phyloP scores from a whole-genome alignment of 768 basidiomycete genomes.

The Xanthoconium stramineum region DNA sequence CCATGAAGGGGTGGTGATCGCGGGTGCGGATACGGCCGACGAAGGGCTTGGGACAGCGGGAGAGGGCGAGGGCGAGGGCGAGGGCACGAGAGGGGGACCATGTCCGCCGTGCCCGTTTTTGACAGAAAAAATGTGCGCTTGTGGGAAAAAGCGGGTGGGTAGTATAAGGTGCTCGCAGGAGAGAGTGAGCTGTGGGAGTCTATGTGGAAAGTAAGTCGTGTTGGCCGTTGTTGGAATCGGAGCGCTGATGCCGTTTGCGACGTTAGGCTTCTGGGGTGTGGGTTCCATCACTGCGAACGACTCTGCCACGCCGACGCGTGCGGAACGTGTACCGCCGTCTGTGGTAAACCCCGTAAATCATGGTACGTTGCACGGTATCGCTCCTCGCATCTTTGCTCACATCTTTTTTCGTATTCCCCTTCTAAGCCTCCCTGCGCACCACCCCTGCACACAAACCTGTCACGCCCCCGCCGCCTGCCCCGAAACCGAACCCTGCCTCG shows the following conservation, averaged over 20 bases:
- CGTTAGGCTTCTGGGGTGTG: slow-evolving; percentile 67
- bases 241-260: not conserved
- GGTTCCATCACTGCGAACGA: slow-evolving; percentile 84
- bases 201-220: slow-evolving; percentile 69
- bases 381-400: not conserved
- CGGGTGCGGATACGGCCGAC: slow-evolving; percentile 24
- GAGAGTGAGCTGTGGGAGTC: slow-evolving; percentile 74
- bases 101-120: slow-evolving; percentile 92
- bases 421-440: slow-evolving; percentile 59
- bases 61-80: not conserved
- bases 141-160: slow-evolving; percentile 77
- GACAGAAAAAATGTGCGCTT: slow-evolving; percentile 77
- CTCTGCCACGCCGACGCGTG: slow-evolving; percentile 83
- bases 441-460: slow-evolving; percentile 75
- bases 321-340: slow-evolving; percentile 69
- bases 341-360: slow-evolving; percentile 82
- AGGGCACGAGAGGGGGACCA: not conserved
- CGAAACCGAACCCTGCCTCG: slow-evolving; percentile 74
- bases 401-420: not conserved
- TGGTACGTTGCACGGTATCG: slow-evolving; percentile 49
- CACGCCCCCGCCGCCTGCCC: slow-evolving; percentile 88
- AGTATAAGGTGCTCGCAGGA: slow-evolving; percentile 85
- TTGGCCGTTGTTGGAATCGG: not conserved
- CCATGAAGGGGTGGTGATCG: slow-evolving; percentile 58
- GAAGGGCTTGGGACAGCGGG: slow-evolving; percentile 15